Conservation (phyloP, 768 basidiomycete genomes). For the Trametes punicea region DNA sequence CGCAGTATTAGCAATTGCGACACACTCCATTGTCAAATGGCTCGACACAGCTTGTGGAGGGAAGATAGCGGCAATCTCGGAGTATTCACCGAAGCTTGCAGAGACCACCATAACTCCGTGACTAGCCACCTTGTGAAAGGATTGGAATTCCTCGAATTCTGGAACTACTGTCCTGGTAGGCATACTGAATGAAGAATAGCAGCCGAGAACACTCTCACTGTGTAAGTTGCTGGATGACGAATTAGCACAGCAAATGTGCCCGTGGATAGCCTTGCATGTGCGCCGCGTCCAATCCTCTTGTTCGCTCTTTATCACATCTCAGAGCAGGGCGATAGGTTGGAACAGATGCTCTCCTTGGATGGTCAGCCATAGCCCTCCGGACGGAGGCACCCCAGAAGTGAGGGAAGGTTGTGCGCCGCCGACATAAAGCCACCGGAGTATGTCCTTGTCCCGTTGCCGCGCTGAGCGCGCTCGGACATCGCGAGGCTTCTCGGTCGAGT, state of each 20-base stretch:
- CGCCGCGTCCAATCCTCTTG: background rate
- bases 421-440: conserved; percentile 15
- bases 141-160: too few species aligned
- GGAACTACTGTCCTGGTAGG: too few species aligned
- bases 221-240: too few species aligned
- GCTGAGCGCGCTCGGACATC: background rate
- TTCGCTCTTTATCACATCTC: conserved; percentile 6
- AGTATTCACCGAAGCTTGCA: too few species aligned
- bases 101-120: too few species aligned
- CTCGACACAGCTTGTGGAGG: too few species aligned
- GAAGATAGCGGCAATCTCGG: too few species aligned
- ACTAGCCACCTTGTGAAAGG: too few species aligned
- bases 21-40: background rate
- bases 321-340: conserved; percentile 11
- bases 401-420: conserved; percentile 16
- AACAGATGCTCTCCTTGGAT: background rate
- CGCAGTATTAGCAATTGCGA: too few species aligned
- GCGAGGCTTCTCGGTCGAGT: conserved; percentile 3
- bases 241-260: background rate
- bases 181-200: too few species aligned
- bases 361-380: background rate
- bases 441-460: background rate
- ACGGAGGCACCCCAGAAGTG: conserved; percentile 8
- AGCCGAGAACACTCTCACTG: too few species aligned
- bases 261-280: conserved; percentile 12